Percentiles rank a stretch among this genome's conserved stretches.
Evolutionary conservation across 2,329 filamentous ascomycete genomes (phyloP).

Genomic region (Monilinia laxa): DNA sequence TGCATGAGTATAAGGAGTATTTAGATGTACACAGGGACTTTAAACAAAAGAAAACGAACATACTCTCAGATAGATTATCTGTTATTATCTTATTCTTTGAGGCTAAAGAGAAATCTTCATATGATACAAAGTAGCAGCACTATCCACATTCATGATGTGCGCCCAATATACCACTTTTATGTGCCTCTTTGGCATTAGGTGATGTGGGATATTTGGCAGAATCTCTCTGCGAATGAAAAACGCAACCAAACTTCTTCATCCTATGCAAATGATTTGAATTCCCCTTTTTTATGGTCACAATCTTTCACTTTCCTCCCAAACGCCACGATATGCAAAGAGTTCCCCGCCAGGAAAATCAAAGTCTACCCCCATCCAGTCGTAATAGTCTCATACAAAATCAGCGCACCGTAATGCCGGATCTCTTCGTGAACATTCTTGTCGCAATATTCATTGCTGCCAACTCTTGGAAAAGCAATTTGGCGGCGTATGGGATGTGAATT

Average conservation of each 20-base stretch:
- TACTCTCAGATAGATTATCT: not conserved
- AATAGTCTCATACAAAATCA: conserved; percentile 42
- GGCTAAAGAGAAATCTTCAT: conserved; percentile 16
- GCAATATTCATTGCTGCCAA: conserved; percentile 98
- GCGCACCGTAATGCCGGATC: conserved; percentile 71
- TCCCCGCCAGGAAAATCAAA: conserved; percentile 18
- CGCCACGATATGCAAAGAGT: conserved; percentile 38
- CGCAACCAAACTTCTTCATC: conserved; percentile 16
- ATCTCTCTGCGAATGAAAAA: conserved; percentile 2
- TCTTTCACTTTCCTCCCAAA: conserved; percentile 36
- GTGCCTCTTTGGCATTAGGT: conserved; percentile 10
- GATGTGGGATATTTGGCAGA: conserved; percentile 2
- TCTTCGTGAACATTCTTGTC: conserved; percentile 90
- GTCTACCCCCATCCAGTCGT: conserved; percentile 16
- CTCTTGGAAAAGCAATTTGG: conserved; percentile 98
- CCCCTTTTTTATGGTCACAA: conserved; percentile 25
- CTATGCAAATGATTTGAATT: conserved; percentile 27
- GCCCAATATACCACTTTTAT: conserved; percentile 18
- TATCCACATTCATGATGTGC: conserved; percentile 15
- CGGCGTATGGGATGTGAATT: conserved; percentile 95
- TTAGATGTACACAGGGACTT: not conserved
- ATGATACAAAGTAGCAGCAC: conserved; percentile 20
- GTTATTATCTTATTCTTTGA: conserved; percentile 19
- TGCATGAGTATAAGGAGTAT: not conserved
- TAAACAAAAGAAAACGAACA: not conserved